Percentiles rank a stretch among this genome's conserved stretches.
phyloP scores from a whole-genome alignment of 1,284 basidiomycete species.

The Neonothopanus nambi region DNA sequence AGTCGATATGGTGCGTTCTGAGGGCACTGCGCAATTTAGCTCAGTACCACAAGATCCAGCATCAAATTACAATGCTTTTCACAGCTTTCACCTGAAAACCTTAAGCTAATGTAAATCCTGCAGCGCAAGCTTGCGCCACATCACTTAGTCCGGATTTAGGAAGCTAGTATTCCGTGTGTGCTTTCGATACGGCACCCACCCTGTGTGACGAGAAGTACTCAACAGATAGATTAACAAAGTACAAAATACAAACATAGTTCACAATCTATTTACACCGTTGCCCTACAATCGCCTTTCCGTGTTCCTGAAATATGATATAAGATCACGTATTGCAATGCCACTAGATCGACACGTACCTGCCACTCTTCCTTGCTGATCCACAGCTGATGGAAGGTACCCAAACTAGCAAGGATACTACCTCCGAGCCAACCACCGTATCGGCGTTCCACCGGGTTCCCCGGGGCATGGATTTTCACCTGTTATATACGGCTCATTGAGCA shows the following conservation, averaged over 20 bases:
- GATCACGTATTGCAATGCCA: neutral
- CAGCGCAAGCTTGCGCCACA: too few relatives aligned
- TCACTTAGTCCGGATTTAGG: too few relatives aligned
- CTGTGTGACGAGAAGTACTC: too few relatives aligned
- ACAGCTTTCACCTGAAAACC: too few relatives aligned
- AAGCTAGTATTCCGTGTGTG: too few relatives aligned
- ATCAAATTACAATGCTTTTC: too few relatives aligned
- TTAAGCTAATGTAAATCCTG: too few relatives aligned
- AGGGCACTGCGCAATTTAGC: too few relatives aligned
- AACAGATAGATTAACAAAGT: neutral
- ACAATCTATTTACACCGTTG: conserved; percentile 71
- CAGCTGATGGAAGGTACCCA: conserved; percentile 95
- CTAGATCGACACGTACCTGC: conserved; percentile 54
- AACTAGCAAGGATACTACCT: conserved; percentile 87
- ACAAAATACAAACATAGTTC: neutral
- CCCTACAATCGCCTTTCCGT: conserved; percentile 73
- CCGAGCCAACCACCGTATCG: conserved; percentile 92
- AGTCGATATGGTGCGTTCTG: too few relatives aligned
- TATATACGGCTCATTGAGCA: conserved; percentile 1
- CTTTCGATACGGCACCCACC: too few relatives aligned
- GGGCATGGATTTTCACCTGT: conserved; percentile 84
- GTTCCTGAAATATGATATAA: conserved; percentile 50
- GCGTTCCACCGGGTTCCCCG: conserved; percentile 86
- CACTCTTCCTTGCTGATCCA: conserved; percentile 94
- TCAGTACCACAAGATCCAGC: too few relatives aligned